Percentiles rank a stretch among this genome's conserved stretches.
These are phyloP conservation scores for Diaporthe aspalathi DNA, from an alignment of 2,329 filamentous ascomycete genomes.

Conservation along the genomic window DNA sequence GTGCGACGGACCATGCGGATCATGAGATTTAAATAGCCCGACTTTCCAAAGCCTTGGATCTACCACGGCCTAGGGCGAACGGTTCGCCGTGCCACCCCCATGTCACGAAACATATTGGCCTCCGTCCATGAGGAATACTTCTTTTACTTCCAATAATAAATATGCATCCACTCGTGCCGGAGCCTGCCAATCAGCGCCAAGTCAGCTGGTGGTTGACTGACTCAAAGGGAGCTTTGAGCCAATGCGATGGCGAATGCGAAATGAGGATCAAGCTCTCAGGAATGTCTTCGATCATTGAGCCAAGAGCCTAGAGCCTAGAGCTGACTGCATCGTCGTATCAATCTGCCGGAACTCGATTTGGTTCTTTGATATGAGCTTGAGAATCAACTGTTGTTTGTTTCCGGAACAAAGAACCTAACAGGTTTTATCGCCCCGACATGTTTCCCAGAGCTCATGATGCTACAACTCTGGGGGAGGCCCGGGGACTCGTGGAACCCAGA, in stretches of 20 bases:
- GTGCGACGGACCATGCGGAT: not conserved
- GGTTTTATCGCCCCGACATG: not conserved
- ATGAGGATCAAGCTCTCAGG: not conserved
- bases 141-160: not conserved
- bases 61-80: not conserved
- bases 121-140: not conserved
- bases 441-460: not conserved
- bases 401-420: too few relatives aligned
- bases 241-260: not conserved
- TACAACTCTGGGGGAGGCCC: not conserved
- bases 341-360: too few relatives aligned
- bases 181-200: slow-evolving; percentile 1
- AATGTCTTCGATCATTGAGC: not conserved
- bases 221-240: not conserved
- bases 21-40: slow-evolving; percentile 3
- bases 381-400: not conserved
- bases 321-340: not conserved
- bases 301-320: not conserved
- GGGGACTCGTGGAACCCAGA: not conserved
- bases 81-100: not conserved
- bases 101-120: not conserved
- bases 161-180: not conserved
- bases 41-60: not conserved
- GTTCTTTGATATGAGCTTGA: not conserved
- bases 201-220: not conserved